Evolutionary conservation across 768 basidiomycete species (phyloP).

Genomic region (Termitomyces heimii): DNA sequence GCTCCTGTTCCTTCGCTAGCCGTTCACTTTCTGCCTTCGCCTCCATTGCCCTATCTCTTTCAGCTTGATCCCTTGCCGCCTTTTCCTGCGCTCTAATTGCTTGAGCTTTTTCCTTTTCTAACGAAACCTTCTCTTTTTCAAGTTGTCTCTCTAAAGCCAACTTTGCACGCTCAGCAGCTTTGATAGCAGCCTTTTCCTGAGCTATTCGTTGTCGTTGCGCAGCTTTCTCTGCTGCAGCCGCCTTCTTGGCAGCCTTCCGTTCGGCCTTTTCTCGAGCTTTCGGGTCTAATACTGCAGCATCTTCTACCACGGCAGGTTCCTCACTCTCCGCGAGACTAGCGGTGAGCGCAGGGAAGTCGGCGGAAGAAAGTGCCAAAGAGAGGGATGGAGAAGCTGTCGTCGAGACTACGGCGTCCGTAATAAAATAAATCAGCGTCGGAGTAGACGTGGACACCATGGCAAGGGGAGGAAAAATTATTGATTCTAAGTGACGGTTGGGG

Average conservation of each 20-base stretch:
- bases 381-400: constrained; percentile 39
- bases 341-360: constrained; percentile 74
- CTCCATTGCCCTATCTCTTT: constrained; percentile 28
- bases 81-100: constrained; percentile 28
- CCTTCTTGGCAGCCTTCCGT: constrained; percentile 61
- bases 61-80: constrained; percentile 26
- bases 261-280: constrained; percentile 52
- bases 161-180: constrained; percentile 49
- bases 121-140: constrained; percentile 41
- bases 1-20: constrained; percentile 24
- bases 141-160: constrained; percentile 46
- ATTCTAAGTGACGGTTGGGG: constrained; percentile 19
- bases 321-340: constrained; percentile 26
- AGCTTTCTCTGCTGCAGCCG: constrained; percentile 54
- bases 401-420: constrained; percentile 34
- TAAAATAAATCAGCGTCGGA: constrained; percentile 48
- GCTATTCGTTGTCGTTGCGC: constrained; percentile 51
- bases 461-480: constrained; percentile 39
- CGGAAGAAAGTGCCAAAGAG: constrained; percentile 53
- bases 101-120: constrained; percentile 43
- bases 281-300: constrained; percentile 21
- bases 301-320: constrained; percentile 26
- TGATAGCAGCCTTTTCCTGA: constrained; percentile 53
- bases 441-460: constrained; percentile 42
- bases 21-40: constrained; percentile 22